Conservation (phyloP, 768 basidiomycete species). For the Hygrophoropsis aurantiaca region DNA sequence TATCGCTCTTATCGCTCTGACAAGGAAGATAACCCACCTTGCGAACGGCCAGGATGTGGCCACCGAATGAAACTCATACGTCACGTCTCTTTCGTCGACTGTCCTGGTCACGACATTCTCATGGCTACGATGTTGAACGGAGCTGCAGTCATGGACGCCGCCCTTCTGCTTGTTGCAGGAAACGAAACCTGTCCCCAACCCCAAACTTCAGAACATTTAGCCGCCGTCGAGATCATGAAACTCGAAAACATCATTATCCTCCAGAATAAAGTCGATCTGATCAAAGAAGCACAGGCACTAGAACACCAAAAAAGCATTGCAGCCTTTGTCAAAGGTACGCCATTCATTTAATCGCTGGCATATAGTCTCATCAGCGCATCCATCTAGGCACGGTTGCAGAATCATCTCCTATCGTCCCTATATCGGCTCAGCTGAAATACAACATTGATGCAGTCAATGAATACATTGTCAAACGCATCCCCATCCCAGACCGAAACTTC, state of each 20-base stretch:
- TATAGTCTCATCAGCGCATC: too few species aligned
- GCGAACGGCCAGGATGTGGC: conserved; percentile 91
- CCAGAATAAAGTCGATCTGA: conserved; percentile 98
- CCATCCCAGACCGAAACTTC: conserved; percentile 93
- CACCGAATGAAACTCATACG: conserved; percentile 88
- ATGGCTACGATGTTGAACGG: conserved; percentile 99
- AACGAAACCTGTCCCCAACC: conserved; percentile 99
- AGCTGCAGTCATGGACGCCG: conserved; percentile 99
- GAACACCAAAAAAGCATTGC: conserved; percentile 96
- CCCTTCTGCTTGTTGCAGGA: conserved; percentile 90
- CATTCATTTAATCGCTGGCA: neutral
- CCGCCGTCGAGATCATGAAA: conserved; percentile 99
- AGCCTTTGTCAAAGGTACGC: conserved; percentile 89
- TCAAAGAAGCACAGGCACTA: conserved; percentile 90
- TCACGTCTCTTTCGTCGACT: conserved; percentile 99
- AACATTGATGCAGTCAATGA: conserved; percentile 99
- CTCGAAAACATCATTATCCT: conserved; percentile 96
- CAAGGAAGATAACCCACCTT: conserved; percentile 92
- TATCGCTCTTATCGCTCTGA: conserved; percentile 92
- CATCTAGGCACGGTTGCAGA: conserved; percentile 91
- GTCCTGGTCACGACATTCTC: conserved; percentile 97
- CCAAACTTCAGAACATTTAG: conserved; percentile 97
- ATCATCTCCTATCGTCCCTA: conserved; percentile 96
- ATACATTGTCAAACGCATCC: conserved; percentile 96
- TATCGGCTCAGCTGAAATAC: conserved; percentile 97